These are phyloP conservation scores for Candida manassasensis DNA, from an alignment of 805 yeast species.

Conservation along the genomic window DNA sequence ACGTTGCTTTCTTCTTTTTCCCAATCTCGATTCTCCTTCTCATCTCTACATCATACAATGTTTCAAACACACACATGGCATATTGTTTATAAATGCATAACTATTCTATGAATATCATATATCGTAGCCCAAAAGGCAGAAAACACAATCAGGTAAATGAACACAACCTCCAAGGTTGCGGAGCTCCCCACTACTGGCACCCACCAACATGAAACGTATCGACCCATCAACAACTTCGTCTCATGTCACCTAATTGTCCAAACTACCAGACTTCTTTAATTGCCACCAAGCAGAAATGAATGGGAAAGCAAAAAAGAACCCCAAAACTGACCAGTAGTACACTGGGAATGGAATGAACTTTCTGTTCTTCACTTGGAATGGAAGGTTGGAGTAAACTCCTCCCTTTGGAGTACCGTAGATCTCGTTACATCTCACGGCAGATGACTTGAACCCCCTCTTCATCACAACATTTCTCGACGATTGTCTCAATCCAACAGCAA, in stretches of 20 bases:
- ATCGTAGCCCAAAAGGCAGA: no score
- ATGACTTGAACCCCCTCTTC: constrained; percentile 41
- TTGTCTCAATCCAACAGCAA: constrained; percentile 1
- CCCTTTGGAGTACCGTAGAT: constrained; percentile 36
- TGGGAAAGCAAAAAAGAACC: constrained; percentile 53
- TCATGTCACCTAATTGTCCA: constrained; percentile 12
- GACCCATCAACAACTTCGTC: not conserved
- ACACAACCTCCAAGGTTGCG: no score
- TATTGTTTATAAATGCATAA: no score
- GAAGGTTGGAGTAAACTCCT: constrained; percentile 88
- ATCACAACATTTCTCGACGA: not conserved
- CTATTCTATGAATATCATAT: no score
- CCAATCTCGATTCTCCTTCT: no score
- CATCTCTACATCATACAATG: no score
- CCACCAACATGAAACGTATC: no score
- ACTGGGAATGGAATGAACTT: constrained; percentile 76
- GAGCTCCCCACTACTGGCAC: no score
- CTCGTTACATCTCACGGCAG: constrained; percentile 35
- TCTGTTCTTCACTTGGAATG: constrained; percentile 92
- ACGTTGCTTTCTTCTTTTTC: no score
- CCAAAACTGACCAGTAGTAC: constrained; percentile 74
- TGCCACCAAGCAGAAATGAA: constrained; percentile 75
- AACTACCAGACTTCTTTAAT: constrained; percentile 79
- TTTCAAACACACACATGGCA: no score
- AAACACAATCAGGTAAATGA: no score